A percentile compares a stretch with the other conserved stretches of the same genome.
phyloP scores from a whole-genome alignment of 2,329 filamentous ascomycete species.

The Hypocrella siamensis region DNA sequence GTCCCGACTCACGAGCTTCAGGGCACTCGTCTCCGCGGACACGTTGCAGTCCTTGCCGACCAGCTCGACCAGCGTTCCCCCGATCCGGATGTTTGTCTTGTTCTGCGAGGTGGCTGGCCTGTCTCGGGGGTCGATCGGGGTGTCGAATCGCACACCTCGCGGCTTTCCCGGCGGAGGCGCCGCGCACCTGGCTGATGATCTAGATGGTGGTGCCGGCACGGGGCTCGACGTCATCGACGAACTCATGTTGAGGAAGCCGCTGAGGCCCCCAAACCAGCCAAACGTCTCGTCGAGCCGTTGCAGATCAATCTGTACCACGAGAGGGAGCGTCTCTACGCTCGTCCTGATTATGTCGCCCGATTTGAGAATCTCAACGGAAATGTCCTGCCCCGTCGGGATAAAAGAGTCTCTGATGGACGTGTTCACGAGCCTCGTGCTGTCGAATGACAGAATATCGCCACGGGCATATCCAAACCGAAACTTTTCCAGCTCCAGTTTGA shows the following conservation, averaged over 20 bases:
- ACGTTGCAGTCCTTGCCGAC: conserved; percentile 63
- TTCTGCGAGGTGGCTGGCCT: conserved; percentile 30
- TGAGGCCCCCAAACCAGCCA: conserved; percentile 78
- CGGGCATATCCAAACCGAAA: conserved; percentile 47
- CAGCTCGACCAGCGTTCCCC: conserved; percentile 62
- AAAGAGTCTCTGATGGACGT: conserved; percentile 44
- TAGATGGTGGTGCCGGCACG: conserved; percentile 28
- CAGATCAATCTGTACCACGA: conserved; percentile 63
- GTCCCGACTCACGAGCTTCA: conserved; percentile 65
- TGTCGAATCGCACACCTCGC: conserved; percentile 42
- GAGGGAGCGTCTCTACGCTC: conserved; percentile 59
- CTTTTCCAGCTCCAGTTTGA: conserved; percentile 33
- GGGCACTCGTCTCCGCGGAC: conserved; percentile 58
- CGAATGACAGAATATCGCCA: conserved; percentile 48
- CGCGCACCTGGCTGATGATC: too few relatives aligned
- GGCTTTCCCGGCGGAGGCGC: conserved; percentile 28
- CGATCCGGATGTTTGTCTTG: conserved; percentile 65
- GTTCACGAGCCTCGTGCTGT: conserved; percentile 39
- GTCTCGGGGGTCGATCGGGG: conserved; percentile 33
- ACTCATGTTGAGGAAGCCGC: conserved; percentile 77
- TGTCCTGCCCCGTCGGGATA: conserved; percentile 38
- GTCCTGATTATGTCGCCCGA: conserved; percentile 30
- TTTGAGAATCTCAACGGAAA: conserved; percentile 37
- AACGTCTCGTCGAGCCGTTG: conserved; percentile 74
- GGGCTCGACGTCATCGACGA: conserved; percentile 65